A percentile compares a stretch with the other conserved stretches of the same genome.
Conservation (phyloP, 306 rosid species). For the Biancaea sappan region DNA sequence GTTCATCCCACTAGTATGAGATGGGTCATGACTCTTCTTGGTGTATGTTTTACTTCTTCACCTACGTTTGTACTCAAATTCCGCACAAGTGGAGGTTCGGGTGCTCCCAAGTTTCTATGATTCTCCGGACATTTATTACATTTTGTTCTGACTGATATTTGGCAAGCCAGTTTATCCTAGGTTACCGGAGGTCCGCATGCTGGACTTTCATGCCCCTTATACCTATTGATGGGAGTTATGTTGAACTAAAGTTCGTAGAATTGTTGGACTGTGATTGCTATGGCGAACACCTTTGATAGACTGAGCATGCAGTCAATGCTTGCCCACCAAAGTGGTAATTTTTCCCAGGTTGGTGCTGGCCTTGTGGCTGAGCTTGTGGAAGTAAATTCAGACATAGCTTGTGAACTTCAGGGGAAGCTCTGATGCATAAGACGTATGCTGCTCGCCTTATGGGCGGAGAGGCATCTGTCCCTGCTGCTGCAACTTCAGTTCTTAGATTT, state of each 20-base stretch:
- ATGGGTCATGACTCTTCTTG: constrained; percentile 99
- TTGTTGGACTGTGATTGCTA: constrained; percentile 87
- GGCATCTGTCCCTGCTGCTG: constrained; percentile 99
- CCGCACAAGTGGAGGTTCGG: constrained; percentile 93
- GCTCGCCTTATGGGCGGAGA: constrained; percentile 99
- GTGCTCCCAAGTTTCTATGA: constrained; percentile 97
- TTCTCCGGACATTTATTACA: constrained; percentile 97
- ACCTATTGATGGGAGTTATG: constrained; percentile 83
- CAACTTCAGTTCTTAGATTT: constrained; percentile 91
- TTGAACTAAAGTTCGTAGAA: constrained; percentile 78
- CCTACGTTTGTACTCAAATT: constrained; percentile 92
- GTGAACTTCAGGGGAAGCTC: constrained; percentile 99
- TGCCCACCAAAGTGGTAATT: constrained; percentile 93
- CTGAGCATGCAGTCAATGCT: constrained; percentile 89
- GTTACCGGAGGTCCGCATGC: constrained; percentile 98
- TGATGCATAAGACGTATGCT: constrained; percentile 99
- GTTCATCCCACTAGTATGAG: constrained; percentile 99
- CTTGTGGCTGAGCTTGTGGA: constrained; percentile 98
- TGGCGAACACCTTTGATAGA: constrained; percentile 95
- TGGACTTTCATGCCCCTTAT: constrained; percentile 98
- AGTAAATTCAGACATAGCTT: constrained; percentile 91
- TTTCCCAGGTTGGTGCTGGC: constrained; percentile 93
- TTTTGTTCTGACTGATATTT: constrained; percentile 93
- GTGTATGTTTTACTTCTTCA: constrained; percentile 92
- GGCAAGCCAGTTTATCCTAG: constrained; percentile 98